Percentiles rank a stretch among this genome's conserved stretches.
Conservation (phyloP, 495 filamentous ascomycete genomes). For the Aspergillus indologenus region DNA sequence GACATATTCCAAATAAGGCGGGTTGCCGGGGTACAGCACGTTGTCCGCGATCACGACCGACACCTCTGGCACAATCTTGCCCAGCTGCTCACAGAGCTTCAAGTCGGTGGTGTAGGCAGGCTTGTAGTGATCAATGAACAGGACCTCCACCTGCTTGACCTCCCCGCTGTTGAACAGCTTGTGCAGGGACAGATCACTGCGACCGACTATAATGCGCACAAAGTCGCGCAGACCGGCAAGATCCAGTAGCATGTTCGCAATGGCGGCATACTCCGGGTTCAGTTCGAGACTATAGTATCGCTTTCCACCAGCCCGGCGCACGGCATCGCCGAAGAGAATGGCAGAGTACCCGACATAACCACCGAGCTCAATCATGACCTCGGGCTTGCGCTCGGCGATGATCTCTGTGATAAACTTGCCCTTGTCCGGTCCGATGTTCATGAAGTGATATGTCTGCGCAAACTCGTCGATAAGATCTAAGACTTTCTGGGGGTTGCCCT, state of each 20-base stretch:
- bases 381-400: conserved; percentile 61
- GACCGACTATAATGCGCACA: conserved; percentile 64
- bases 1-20: conserved; percentile 58
- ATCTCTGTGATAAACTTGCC: conserved; percentile 62
- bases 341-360: conserved; percentile 80
- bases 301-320: conserved; percentile 56
- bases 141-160: conserved; percentile 58
- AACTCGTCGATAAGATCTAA: conserved; percentile 71
- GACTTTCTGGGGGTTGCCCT: conserved; percentile 60
- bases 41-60: conserved; percentile 71
- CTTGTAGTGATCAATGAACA: conserved; percentile 77
- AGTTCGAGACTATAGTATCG: conserved; percentile 65
- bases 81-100: conserved; percentile 67
- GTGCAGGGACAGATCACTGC: conserved; percentile 57
- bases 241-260: conserved; percentile 59
- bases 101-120: conserved; percentile 66
- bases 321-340: conserved; percentile 63
- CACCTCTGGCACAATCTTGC: conserved; percentile 53
- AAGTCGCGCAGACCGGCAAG: conserved; percentile 65
- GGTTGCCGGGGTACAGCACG: conserved; percentile 70
- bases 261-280: conserved; percentile 63
- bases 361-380: conserved; percentile 73
- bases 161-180: conserved; percentile 50
- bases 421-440: conserved; percentile 76
- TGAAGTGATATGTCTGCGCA: conserved; percentile 61